A percentile compares a stretch with the other conserved stretches of the same genome.
Evolutionary conservation across 441 rosid genomes (phyloP).

Genomic region (Croton laevigatus): DNA sequence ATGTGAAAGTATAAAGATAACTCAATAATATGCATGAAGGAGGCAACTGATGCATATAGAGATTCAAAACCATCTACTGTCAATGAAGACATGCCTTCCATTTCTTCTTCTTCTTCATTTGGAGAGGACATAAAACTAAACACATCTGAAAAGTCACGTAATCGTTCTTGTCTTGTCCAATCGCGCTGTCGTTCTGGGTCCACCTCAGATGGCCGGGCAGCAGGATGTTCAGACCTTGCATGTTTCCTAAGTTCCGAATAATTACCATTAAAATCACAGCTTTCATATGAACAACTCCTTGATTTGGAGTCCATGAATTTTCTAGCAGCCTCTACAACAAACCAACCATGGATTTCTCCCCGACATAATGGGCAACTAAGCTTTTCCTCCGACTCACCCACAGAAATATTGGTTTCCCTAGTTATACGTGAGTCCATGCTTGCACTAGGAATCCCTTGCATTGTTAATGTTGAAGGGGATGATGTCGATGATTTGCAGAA

Average conservation of each 20-base stretch:
- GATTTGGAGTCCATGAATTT: constrained; percentile 13
- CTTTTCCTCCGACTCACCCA: constrained; percentile 29
- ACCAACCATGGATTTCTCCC: constrained; percentile 63
- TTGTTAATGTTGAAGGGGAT: constrained; percentile 27
- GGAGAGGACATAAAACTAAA: not conserved
- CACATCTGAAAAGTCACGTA: not conserved
- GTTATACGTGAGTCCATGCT: constrained; percentile 17
- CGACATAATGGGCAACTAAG: constrained; percentile 73
- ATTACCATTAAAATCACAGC: constrained; percentile 59
- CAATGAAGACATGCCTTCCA: not conserved
- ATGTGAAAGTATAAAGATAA: not conserved
- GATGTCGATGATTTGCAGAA: constrained; percentile 15
- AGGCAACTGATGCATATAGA: not conserved
- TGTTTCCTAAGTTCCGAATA: constrained; percentile 73
- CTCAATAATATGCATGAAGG: not conserved
- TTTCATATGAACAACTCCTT: constrained; percentile 70
- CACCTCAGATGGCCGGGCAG: constrained; percentile 55
- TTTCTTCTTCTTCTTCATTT: not conserved
- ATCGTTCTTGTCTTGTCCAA: not conserved
- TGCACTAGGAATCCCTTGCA: constrained; percentile 29
- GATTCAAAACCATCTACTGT: not conserved
- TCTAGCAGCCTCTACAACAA: constrained; percentile 32
- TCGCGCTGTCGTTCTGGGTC: not conserved
- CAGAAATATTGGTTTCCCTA: constrained; percentile 30
- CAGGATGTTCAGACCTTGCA: constrained; percentile 66